Evolutionary conservation across 1,284 basidiomycete species (phyloP).

Genomic region (Mixia osmundae): DNA sequence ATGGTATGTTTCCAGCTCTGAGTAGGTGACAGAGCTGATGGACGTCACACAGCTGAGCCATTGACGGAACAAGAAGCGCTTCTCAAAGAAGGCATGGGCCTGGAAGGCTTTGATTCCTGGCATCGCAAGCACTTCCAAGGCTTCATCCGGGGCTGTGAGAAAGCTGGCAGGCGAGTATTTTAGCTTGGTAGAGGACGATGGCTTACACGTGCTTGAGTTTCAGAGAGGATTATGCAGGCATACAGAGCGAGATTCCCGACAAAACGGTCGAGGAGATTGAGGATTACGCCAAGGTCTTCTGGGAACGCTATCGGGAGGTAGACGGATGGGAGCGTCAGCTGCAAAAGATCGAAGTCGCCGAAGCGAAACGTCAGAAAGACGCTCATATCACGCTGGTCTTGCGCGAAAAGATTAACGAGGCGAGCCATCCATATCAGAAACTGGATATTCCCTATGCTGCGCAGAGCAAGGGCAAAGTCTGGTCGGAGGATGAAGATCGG

Average conservation of each 20-base stretch:
- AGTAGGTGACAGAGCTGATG: neutral
- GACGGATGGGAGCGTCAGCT: slow-evolving; percentile 53
- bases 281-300: slow-evolving; percentile 64
- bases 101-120: slow-evolving; percentile 60
- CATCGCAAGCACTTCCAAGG: slow-evolving; percentile 80
- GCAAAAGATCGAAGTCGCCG: slow-evolving; percentile 61
- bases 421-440: slow-evolving; percentile 77
- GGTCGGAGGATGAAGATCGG: slow-evolving; percentile 88
- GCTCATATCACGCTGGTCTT: slow-evolving; percentile 26
- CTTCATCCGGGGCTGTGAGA: slow-evolving; percentile 63
- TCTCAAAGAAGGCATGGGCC: slow-evolving; percentile 53
- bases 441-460: slow-evolving; percentile 81
- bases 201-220: neutral
- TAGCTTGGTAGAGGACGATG: neutral
- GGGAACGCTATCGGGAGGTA: slow-evolving; percentile 68
- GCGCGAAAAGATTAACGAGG: slow-evolving; percentile 51
- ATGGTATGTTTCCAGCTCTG: slow-evolving; percentile 28
- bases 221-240: slow-evolving; percentile 46
- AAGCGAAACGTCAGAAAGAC: slow-evolving; percentile 27
- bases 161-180: slow-evolving; percentile 40
- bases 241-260: slow-evolving; percentile 56
- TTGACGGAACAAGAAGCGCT: slow-evolving; percentile 62
- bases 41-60: slow-evolving; percentile 38
- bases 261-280: slow-evolving; percentile 62
- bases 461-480: slow-evolving; percentile 73